These are phyloP conservation scores for Dactylellina cionopaga DNA, from an alignment of 2,329 filamentous ascomycete species.

Conservation along the genomic window DNA sequence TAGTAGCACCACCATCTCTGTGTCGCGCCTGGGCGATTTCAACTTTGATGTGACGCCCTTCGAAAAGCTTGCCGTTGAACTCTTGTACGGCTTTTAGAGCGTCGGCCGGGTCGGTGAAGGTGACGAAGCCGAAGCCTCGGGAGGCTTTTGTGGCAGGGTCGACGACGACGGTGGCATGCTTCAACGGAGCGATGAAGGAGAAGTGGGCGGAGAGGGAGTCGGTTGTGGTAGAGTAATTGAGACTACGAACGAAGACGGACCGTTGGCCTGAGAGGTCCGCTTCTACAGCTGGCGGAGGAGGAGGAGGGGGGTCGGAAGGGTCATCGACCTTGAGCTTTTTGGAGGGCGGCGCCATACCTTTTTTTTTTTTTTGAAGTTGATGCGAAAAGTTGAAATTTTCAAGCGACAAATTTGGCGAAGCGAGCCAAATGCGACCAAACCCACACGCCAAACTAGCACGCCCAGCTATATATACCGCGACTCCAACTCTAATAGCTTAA, in stretches of 20 bases:
- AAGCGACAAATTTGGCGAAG: constrained; percentile 24
- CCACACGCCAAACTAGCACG: too few species aligned
- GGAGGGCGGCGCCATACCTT: constrained; percentile 35
- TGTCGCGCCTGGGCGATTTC: constrained; percentile 89
- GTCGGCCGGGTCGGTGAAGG: constrained; percentile 92
- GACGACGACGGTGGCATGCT: constrained; percentile 91
- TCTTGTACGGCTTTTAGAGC: constrained; percentile 81
- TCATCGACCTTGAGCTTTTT: constrained; percentile 44
- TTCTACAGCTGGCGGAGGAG: constrained; percentile 8
- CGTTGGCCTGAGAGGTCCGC: constrained; percentile 61
- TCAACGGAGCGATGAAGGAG: constrained; percentile 92
- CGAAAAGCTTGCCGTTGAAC: constrained; percentile 79
- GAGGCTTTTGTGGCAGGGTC: constrained; percentile 87
- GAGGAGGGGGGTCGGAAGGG: constrained; percentile 15
- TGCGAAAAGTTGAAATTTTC: constrained; percentile 29
- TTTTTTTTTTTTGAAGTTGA: not conserved
- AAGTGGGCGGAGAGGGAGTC: constrained; percentile 88
- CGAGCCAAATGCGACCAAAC: too few species aligned
- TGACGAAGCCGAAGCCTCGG: constrained; percentile 95
- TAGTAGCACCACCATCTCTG: constrained; percentile 66
- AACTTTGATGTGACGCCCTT: constrained; percentile 82
- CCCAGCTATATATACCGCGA: too few species aligned
- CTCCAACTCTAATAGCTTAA: not conserved
- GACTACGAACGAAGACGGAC: constrained; percentile 89
- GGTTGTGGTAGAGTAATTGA: constrained; percentile 80